Evolutionary conservation across 495 filamentous ascomycete genomes (phyloP).

Genomic region (Lichina pygmaea): DNA sequence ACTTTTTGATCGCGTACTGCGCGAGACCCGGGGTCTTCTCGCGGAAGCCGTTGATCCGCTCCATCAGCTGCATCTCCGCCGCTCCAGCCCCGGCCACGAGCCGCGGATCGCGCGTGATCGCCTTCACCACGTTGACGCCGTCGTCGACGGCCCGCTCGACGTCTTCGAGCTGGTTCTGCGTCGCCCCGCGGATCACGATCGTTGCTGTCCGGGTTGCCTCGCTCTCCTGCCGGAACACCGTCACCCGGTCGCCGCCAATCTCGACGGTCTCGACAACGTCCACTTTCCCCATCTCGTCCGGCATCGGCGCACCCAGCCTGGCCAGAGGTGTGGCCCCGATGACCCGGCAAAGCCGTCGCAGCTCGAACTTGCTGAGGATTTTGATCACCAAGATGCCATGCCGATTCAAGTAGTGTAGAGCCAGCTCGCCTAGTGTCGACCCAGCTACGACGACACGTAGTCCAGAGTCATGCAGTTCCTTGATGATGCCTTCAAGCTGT

Average conservation of each 20-base stretch:
- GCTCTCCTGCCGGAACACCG: conserved; percentile 92
- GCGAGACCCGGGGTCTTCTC: conserved; percentile 79
- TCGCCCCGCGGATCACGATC: conserved; percentile 82
- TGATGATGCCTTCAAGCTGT: conserved; percentile 72
- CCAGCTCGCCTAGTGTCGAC: conserved; percentile 77
- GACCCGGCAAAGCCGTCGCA: conserved; percentile 77
- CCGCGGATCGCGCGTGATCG: conserved; percentile 75
- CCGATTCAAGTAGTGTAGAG: conserved; percentile 91
- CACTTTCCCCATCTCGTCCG: conserved; percentile 90
- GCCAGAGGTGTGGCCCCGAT: conserved; percentile 91
- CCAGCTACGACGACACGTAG: conserved; percentile 79
- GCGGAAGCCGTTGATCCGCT: conserved; percentile 63
- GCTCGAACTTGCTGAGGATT: conserved; percentile 93
- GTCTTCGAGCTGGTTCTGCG: conserved; percentile 93
- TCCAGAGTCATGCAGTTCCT: conserved; percentile 85
- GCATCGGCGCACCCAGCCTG: conserved; percentile 91
- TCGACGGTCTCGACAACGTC: conserved; percentile 95
- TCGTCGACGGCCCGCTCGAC: conserved; percentile 95
- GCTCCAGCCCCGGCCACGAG: conserved; percentile 89
- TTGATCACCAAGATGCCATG: conserved; percentile 91
- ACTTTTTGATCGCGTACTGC: conserved; percentile 93
- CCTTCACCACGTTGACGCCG: conserved; percentile 96
- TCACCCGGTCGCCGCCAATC: conserved; percentile 95
- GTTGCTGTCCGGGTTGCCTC: conserved; percentile 81
- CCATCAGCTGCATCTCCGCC: conserved; percentile 82